A percentile compares a stretch with the other conserved stretches of the same genome.
These are phyloP conservation scores for Gelatoporia subvermispora DNA, from an alignment of 768 basidiomycete genomes.

Conservation along the genomic window DNA sequence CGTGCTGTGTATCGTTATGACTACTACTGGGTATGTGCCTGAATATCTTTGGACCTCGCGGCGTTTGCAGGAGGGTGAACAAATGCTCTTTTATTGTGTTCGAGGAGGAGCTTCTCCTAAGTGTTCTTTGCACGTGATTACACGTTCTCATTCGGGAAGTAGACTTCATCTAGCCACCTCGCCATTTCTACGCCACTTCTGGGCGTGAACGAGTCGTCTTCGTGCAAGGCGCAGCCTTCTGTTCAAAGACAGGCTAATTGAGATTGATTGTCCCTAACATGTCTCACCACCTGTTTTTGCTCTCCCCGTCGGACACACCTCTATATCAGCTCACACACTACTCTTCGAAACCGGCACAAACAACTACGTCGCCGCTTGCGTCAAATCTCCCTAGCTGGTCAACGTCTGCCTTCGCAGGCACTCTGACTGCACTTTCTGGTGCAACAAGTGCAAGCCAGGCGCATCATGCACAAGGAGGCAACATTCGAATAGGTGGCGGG, in stretches of 20 bases:
- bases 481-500: conserved; percentile 68
- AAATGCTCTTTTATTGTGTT: too few relatives aligned
- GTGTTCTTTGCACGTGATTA: too few relatives aligned
- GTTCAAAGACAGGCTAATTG: too few relatives aligned
- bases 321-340: conserved; percentile 80
- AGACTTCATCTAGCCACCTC: too few relatives aligned
- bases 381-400: conserved; percentile 88
- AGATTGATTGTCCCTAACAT: too few relatives aligned
- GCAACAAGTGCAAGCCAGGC: conserved; percentile 71
- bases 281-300: conserved; percentile 83
- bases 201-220: too few relatives aligned
- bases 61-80: too few relatives aligned
- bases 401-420: conserved; percentile 87
- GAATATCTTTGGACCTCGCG: too few relatives aligned
- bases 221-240: too few relatives aligned
- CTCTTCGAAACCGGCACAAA: conserved; percentile 64
- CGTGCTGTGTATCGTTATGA: neutral
- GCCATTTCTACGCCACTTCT: too few relatives aligned
- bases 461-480: conserved; percentile 56
- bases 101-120: too few relatives aligned
- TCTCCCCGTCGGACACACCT: conserved; percentile 85
- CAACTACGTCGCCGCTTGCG: conserved; percentile 61
- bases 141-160: too few relatives aligned
- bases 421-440: conserved; percentile 80
- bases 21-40: conserved; percentile 1